Conservation (phyloP, 2,329 filamentous ascomycete genomes). For the Lecanosticta acicola region DNA sequence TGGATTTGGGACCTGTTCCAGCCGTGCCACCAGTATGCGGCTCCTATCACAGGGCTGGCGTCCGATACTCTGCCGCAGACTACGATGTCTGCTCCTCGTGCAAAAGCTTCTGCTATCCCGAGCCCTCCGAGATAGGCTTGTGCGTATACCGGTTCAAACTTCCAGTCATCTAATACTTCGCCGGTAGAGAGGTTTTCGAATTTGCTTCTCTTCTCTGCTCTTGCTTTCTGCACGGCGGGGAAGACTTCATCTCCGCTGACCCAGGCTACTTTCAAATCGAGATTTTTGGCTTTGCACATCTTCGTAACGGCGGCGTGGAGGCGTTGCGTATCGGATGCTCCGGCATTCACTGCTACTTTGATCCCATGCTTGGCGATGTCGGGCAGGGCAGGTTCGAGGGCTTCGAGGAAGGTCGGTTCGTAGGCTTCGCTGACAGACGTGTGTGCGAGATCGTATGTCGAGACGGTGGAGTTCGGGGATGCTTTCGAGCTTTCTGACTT, state of each 20-base stretch:
- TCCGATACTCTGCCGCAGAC: conserved; percentile 43
- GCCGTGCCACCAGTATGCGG: conserved; percentile 42
- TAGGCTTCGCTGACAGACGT: conserved; percentile 38
- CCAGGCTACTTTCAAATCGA: conserved; percentile 46
- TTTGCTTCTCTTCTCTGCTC: conserved; percentile 34
- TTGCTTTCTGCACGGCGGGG: conserved; percentile 32
- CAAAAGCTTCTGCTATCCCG: conserved; percentile 39
- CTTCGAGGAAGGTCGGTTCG: conserved; percentile 49
- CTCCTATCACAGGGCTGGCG: conserved; percentile 41
- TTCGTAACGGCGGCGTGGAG: conserved; percentile 44
- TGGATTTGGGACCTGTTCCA: conserved; percentile 38
- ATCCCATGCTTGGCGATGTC: conserved; percentile 46
- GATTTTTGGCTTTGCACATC: conserved; percentile 30
- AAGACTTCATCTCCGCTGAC: conserved; percentile 42
- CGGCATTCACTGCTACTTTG: conserved; percentile 54
- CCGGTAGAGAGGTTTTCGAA: conserved; percentile 37
- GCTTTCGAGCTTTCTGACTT: conserved; percentile 40
- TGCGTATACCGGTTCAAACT: conserved; percentile 29
- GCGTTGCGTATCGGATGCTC: conserved; percentile 50
- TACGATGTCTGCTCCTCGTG: conserved; percentile 40
- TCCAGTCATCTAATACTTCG: conserved; percentile 33
- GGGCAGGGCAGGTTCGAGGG: conserved; percentile 42
- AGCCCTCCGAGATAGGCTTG: conserved; percentile 42
- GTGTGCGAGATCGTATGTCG: conserved; percentile 11
- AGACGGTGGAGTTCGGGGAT: conserved; percentile 41